Conservation (phyloP, 2,329 filamentous ascomycete genomes). For the Talaromyces atroroseus region DNA sequence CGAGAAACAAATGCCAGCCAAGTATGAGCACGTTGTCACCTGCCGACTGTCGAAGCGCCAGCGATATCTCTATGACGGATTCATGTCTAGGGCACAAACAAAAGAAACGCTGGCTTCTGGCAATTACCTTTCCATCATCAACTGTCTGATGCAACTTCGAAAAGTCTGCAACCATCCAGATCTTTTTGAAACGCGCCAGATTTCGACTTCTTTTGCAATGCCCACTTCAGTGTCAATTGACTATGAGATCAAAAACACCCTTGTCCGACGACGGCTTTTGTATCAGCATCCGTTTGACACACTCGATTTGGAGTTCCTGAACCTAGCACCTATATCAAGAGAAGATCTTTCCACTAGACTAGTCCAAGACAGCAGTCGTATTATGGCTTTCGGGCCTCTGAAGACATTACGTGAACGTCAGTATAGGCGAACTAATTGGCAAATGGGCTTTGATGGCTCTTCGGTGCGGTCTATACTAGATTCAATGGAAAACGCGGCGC, state of each 20-base stretch:
- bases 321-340: conserved; percentile 66
- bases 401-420: conserved; percentile 69
- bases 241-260: conserved; percentile 66
- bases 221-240: conserved; percentile 67
- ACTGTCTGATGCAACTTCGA: conserved; percentile 92
- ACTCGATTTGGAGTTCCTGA: conserved; percentile 71
- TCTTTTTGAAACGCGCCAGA: conserved; percentile 89
- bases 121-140: conserved; percentile 97
- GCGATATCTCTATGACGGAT: conserved; percentile 92
- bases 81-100: conserved; percentile 84
- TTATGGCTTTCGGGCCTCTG: conserved; percentile 65
- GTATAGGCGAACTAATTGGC: conserved; percentile 50
- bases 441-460: conserved; percentile 58
- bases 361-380: conserved; percentile 52
- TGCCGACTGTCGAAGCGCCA: conserved; percentile 94
- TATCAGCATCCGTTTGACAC: conserved; percentile 55
- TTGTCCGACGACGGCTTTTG: conserved; percentile 64
- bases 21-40: conserved; percentile 95
- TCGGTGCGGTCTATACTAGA: conserved; percentile 64
- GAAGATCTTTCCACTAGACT: conserved; percentile 58
- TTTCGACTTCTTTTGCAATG: conserved; percentile 96
- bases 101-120: conserved; percentile 82
- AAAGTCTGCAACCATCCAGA: conserved; percentile 99
- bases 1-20: conserved; percentile 97
- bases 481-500: conserved; percentile 65